Conservation (phyloP, 2,329 filamentous ascomycete species). For the Dendrostoma leiphaemia region DNA sequence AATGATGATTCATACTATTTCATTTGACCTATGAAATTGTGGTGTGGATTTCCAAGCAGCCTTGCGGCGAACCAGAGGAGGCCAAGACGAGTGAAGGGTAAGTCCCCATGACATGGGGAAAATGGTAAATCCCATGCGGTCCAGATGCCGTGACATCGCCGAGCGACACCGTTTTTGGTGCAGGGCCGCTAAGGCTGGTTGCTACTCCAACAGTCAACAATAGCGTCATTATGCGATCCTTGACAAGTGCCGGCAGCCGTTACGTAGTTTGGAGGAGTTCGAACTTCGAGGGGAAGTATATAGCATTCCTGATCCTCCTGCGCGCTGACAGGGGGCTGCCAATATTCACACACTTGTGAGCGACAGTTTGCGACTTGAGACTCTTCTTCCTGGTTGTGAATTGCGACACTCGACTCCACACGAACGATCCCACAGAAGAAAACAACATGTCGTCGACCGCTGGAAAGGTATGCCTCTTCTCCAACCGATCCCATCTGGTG, state of each 20-base stretch:
- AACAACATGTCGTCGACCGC: conserved; percentile 15
- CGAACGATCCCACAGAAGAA: background rate
- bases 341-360: background rate
- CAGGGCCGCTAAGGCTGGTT: background rate
- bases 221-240: background rate
- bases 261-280: background rate
- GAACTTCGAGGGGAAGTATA: background rate
- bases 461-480: conserved; percentile 11
- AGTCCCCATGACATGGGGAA: background rate
- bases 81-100: background rate
- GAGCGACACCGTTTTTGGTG: background rate
- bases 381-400: background rate
- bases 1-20: background rate
- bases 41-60: background rate
- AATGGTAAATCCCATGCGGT: background rate
- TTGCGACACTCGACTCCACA: background rate
- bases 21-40: background rate
- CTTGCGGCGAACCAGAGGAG: background rate
- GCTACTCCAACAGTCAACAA: background rate
- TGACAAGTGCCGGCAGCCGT: background rate
- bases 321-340: too few relatives aligned
- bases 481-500: background rate
- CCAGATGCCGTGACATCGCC: conserved; percentile 6
- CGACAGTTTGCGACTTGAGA: background rate
- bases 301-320: too few relatives aligned